phyloP scores from a whole-genome alignment of 257 asterid species.

The Haberlea rhodopensis region DNA sequence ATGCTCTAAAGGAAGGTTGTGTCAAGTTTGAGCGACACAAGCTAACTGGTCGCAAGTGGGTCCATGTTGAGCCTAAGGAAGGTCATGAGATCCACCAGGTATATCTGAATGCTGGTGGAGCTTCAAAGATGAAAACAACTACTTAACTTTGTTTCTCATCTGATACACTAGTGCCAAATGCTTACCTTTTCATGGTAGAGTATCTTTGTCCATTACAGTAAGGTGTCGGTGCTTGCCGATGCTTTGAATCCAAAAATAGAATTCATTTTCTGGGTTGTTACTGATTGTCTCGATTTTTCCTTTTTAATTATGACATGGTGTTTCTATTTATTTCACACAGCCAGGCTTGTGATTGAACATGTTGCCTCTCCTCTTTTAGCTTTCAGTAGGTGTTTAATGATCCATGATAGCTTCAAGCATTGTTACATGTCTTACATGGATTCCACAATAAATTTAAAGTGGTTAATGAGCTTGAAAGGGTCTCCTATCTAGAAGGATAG shows the following conservation, averaged over 20 bases:
- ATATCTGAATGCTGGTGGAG: conserved; percentile 39
- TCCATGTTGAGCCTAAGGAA: conserved; percentile 87
- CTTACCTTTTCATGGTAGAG: neutral
- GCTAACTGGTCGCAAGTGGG: conserved; percentile 86
- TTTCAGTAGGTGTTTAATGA: too few relatives aligned
- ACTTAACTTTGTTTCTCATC: conserved; percentile 29
- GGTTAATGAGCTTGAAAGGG: too few relatives aligned
- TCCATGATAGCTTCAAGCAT: too few relatives aligned
- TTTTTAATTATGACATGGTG: neutral
- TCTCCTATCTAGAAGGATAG: too few relatives aligned
- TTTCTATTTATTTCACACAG: too few relatives aligned
- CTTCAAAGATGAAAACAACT: conserved; percentile 44
- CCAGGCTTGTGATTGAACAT: neutral
- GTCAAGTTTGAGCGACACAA: conserved; percentile 80
- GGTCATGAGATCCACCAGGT: conserved; percentile 73
- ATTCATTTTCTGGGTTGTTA: neutral
- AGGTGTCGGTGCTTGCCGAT: neutral
- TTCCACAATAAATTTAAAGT: too few relatives aligned
- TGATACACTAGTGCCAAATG: neutral
- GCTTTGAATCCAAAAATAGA: neutral
- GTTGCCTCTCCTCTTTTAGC: too few relatives aligned
- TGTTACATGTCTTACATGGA: too few relatives aligned
- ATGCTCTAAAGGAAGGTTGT: conserved; percentile 78
- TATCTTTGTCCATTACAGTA: too few relatives aligned
- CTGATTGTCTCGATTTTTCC: neutral